These are phyloP conservation scores for Wallacemonas sp. DNA, from an alignment of 208 protist genomes.

Conservation along the genomic window DNA sequence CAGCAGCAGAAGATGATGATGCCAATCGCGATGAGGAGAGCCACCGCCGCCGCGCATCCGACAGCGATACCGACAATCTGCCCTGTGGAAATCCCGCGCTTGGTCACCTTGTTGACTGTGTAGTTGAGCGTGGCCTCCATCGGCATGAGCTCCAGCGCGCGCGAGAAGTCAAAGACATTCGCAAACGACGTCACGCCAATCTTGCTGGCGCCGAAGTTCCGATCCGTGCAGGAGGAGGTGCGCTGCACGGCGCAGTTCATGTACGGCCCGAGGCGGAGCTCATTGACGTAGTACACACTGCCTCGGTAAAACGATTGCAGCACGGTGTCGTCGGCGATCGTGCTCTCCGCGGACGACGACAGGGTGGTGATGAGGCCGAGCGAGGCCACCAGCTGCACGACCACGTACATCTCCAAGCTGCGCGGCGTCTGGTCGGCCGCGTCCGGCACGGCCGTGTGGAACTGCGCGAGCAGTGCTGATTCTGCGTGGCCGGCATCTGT, in stretches of 20 bases:
- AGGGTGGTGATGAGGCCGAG: neutral
- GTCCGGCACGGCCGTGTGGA: neutral
- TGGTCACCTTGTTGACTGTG: neutral
- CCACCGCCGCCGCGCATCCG: conserved; percentile 11
- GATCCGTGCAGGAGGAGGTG: neutral
- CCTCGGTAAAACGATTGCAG: neutral
- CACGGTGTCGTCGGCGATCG: neutral
- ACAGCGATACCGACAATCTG: conserved; percentile 36
- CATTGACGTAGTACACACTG: conserved; percentile 14
- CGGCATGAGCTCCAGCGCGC: neutral
- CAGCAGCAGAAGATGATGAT: conserved; percentile 13
- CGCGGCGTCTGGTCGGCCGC: neutral
- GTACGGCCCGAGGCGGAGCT: conserved; percentile 5
- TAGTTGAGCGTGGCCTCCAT: conserved; percentile 1
- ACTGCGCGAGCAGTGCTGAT: neutral
- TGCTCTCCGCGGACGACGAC: neutral
- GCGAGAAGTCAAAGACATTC: conserved; percentile 7
- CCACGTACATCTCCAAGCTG: conserved; percentile 1
- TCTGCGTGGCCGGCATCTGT: conserved; percentile 1
- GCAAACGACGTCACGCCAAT: neutral
- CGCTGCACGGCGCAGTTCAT: neutral
- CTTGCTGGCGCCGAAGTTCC: conserved; percentile 6
- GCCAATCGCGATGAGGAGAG: conserved; percentile 10
- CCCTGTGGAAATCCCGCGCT: conserved; percentile 13
- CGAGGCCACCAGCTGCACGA: conserved; percentile 5